A percentile compares a stretch with the other conserved stretches of the same genome.
phyloP scores from a whole-genome alignment of 106 monocot species.

The Agapanthus africanus region DNA sequence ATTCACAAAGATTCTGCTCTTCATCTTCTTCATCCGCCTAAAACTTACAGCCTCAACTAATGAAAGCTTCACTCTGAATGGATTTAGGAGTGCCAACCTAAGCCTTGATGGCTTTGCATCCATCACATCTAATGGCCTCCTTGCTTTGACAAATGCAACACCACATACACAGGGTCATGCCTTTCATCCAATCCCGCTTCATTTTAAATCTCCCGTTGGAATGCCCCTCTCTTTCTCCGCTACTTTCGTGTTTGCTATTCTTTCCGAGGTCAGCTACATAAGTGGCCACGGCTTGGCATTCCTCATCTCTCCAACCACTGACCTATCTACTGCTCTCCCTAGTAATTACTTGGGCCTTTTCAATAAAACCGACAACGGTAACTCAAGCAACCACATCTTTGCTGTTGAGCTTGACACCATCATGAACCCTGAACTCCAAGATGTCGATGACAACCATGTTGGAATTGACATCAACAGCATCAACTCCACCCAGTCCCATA shows the following conservation, averaged over 20 bases:
- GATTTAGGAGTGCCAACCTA: neutral
- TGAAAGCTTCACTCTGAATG: conserved; percentile 22
- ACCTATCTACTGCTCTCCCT: conserved; percentile 6
- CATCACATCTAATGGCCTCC: neutral
- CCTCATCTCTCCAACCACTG: conserved; percentile 2
- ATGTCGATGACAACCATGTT: too few relatives aligned
- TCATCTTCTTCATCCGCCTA: neutral
- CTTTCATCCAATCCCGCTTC: conserved; percentile 7
- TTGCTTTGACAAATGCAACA: conserved; percentile 5
- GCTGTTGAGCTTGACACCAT: too few relatives aligned
- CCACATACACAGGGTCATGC: too few relatives aligned
- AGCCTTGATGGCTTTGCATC: conserved; percentile 8
- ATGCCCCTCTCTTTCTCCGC: neutral
- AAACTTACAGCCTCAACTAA: neutral
- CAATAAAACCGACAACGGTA: conserved; percentile 6
- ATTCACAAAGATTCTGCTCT: too few relatives aligned
- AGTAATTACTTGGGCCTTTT: conserved; percentile 16
- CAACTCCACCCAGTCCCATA: neutral
- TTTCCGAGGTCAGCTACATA: neutral
- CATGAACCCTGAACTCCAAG: conserved; percentile 7
- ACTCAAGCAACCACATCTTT: too few relatives aligned
- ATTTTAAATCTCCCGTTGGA: conserved; percentile 7
- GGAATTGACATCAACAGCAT: conserved; percentile 11
- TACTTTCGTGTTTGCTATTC: too few relatives aligned
- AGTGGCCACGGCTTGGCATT: too few relatives aligned